Conservation (phyloP, 495 filamentous ascomycete genomes). For the Hyaloscypha variabilis region DNA sequence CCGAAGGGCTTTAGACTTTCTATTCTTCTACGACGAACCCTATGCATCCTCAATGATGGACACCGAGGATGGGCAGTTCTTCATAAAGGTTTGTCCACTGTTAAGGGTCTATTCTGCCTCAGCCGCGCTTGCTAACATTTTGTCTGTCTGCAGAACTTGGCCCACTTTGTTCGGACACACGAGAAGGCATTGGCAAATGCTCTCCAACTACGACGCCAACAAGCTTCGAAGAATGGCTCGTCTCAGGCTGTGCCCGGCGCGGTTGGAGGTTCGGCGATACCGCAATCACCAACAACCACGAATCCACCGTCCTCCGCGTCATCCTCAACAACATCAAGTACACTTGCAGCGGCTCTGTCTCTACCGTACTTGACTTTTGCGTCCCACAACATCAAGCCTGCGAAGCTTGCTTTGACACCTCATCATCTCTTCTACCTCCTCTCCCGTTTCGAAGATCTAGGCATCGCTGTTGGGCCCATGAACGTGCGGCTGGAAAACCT, state of each 20-base stretch:
- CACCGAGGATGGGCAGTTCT: constrained; percentile 87
- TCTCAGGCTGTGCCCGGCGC: constrained; percentile 54
- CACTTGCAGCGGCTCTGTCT: constrained; percentile 81
- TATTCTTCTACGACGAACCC: constrained; percentile 14
- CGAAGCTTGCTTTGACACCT: constrained; percentile 91
- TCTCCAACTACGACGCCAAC: constrained; percentile 77
- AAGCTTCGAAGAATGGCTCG: constrained; percentile 61
- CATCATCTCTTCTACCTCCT: constrained; percentile 97
- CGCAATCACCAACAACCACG: constrained; percentile 49
- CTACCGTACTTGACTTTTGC: constrained; percentile 82
- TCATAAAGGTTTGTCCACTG: constrained; percentile 67
- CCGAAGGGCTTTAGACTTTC: constrained; percentile 27
- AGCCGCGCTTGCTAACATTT: constrained; percentile 23
- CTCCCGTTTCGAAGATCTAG: constrained; percentile 90
- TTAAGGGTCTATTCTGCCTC: constrained; percentile 1
- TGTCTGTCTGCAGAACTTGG: constrained; percentile 70
- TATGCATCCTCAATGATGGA: constrained; percentile 59
- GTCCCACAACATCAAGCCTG: constrained; percentile 81
- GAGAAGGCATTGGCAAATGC: constrained; percentile 97
- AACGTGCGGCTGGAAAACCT: constrained; percentile 94
- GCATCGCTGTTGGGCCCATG: constrained; percentile 91
- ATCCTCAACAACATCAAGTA: constrained; percentile 69
- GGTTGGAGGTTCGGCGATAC: constrained; percentile 46
- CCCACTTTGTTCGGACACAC: constrained; percentile 93
- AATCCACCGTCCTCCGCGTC: constrained; percentile 55